phyloP scores from a whole-genome alignment of 176 grass and related monocot species.

The Aechmea fasciata region DNA sequence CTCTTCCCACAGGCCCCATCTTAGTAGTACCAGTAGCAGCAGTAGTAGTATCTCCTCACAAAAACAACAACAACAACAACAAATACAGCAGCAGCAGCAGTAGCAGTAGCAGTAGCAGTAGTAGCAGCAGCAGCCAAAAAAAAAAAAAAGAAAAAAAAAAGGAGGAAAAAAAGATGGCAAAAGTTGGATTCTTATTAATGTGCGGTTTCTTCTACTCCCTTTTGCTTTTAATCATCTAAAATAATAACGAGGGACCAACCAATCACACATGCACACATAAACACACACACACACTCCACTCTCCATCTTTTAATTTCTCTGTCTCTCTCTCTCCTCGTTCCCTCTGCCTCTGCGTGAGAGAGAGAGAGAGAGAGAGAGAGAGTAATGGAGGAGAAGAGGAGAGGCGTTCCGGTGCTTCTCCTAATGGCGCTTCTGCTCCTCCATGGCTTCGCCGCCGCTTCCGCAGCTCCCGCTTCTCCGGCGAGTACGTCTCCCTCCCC shows the following conservation, averaged over 20 bases:
- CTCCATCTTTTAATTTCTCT: slow-evolving; percentile 10
- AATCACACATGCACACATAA: too few relatives aligned
- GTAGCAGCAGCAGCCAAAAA: neutral
- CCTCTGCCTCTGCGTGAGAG: neutral
- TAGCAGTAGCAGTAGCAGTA: neutral
- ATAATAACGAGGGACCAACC: neutral
- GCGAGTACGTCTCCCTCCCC: slow-evolving; percentile 50
- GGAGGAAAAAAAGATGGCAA: neutral
- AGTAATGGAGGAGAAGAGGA: slow-evolving; percentile 2
- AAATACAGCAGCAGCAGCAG: too few relatives aligned
- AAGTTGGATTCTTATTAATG: slow-evolving; percentile 28
- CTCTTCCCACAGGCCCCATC: slow-evolving; percentile 1
- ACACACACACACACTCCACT: neutral
- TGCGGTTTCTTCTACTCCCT: neutral
- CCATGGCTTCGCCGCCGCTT: slow-evolving; percentile 6
- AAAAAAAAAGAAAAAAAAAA: neutral
- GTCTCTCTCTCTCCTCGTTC: too few relatives aligned
- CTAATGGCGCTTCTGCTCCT: slow-evolving; percentile 28
- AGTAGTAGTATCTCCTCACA: too few relatives aligned
- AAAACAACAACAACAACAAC: too few relatives aligned
- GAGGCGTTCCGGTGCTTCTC: slow-evolving; percentile 6
- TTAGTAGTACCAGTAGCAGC: neutral
- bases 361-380: too few relatives aligned
- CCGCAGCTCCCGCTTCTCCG: slow-evolving; percentile 45
- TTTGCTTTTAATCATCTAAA: neutral